phyloP scores from a whole-genome alignment of 2,329 filamentous ascomycete genomes.

The Hypoxylon sp. region DNA sequence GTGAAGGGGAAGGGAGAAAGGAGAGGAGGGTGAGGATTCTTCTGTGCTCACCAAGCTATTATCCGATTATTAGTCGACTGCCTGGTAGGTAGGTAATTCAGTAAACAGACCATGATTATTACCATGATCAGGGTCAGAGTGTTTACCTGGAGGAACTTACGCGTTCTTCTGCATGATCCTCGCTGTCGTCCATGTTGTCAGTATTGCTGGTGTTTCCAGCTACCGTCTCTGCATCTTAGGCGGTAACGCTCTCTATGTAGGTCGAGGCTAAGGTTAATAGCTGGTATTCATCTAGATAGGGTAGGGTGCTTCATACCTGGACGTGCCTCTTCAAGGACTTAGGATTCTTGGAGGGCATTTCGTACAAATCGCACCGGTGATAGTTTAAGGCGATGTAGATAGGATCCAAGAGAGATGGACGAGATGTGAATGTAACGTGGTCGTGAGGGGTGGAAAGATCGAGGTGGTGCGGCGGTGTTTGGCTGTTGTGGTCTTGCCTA shows the following conservation, averaged over 20 bases:
- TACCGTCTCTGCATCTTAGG: neutral
- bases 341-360: neutral
- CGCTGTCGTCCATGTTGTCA: no score
- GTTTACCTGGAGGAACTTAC: no score
- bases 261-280: neutral
- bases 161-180: no score
- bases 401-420: no score
- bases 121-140: no score
- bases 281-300: neutral
- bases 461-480: neutral
- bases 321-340: neutral
- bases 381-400: neutral
- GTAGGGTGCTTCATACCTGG: neutral
- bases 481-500: neutral
- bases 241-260: neutral
- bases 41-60: neutral
- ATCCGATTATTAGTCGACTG: neutral
- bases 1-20: no score
- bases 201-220: no score
- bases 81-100: neutral
- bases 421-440: neutral
- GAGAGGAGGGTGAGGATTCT: no score
- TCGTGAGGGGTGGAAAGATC: neutral
- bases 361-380: neutral
- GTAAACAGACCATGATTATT: neutral